phyloP scores from a whole-genome alignment of 768 basidiomycete species.

The Chalciporus sphaerocephalus region DNA sequence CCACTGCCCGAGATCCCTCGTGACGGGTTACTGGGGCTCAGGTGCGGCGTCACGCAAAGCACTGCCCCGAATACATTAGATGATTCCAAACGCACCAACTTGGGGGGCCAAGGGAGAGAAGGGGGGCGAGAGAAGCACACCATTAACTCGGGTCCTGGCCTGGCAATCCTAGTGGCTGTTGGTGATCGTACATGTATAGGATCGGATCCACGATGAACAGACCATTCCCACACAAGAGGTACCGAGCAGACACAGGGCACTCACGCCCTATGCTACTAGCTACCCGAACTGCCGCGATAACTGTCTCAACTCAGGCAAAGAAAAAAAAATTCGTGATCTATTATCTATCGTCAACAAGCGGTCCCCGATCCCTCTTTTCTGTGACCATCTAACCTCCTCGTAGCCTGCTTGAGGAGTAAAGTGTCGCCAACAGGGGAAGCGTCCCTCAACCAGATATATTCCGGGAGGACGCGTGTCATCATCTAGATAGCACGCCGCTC shows the following conservation, averaged over 20 bases:
- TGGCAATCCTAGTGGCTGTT: neutral
- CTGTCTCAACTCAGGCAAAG: neutral
- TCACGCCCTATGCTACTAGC: slow-evolving; percentile 4
- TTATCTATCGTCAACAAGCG: neutral
- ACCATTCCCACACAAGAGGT: slow-evolving; percentile 1
- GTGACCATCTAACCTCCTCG: neutral
- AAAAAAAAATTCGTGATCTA: neutral
- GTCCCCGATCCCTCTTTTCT: neutral
- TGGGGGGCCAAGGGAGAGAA: neutral
- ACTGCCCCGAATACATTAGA: neutral
- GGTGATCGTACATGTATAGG: neutral
- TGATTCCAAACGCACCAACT: neutral
- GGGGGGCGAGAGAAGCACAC: slow-evolving; percentile 2
- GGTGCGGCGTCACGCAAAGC: too few relatives aligned
- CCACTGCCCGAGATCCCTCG: too few relatives aligned
- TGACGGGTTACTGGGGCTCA: too few relatives aligned
- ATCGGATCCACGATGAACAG: neutral
- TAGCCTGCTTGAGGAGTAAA: slow-evolving; percentile 11
- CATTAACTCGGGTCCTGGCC: neutral
- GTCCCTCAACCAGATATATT: slow-evolving; percentile 6
- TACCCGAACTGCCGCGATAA: neutral
- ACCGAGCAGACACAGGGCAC: slow-evolving; percentile 1
- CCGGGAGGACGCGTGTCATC: slow-evolving; percentile 18
- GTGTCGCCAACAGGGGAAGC: slow-evolving; percentile 12
- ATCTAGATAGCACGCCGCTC: slow-evolving; percentile 17